Base-by-base conservation (phyloP, 2,329 filamentous ascomycete species). In the Achaetomium macrosporum region DNA sequence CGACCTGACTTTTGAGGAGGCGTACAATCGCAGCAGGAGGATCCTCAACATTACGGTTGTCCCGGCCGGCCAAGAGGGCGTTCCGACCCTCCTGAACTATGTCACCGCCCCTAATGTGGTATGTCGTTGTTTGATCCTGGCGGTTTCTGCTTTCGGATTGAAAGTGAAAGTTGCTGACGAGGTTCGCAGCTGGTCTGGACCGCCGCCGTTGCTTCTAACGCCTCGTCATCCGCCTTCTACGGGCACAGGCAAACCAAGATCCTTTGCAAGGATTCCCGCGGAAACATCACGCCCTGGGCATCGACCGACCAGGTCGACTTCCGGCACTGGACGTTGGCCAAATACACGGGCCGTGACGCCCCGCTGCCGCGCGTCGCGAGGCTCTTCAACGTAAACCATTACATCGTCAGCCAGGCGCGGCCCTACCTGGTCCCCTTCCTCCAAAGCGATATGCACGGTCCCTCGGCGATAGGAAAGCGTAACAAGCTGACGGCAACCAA, bases 341-440 rank as follows among this genome's bases (percentile, higher is more conserved):
- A 78, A 7, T 84, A 86, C 67, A 77, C 77, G 40, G 84, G 88
- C 57, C 82, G 82, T 40, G 84, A 81, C 63, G 78, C 77, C 1
- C 79, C 79, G 2, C 77, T 93, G 1, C 77, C 82, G 50, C 81
- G 88, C 37, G 84, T 93, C 30, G 82, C 86, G 7, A 87, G 92
- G 70, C 79, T 92, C 11, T 93, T 93, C 77, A 95, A 95, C 66
- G 88, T 95, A 49, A 95, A 96, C 66, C 91, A 96, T 73, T 96
- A 95, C 71, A 90, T 97, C 59, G 84, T 97, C 60, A 93, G 88
- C 59, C 92, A 96, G 72, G 90, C 92, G 1, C 80, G 91, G 3
- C 92, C 92, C 0, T 96, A 95, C 68, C 76, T 96, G 15, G 85
- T 92, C 29, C 91, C 91, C 0, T 93, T 96, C 63, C 76, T 95